Evolutionary conservation across 75 land plant genomes (phyloP).

Genomic region (Cupressus sempervirens): DNA sequence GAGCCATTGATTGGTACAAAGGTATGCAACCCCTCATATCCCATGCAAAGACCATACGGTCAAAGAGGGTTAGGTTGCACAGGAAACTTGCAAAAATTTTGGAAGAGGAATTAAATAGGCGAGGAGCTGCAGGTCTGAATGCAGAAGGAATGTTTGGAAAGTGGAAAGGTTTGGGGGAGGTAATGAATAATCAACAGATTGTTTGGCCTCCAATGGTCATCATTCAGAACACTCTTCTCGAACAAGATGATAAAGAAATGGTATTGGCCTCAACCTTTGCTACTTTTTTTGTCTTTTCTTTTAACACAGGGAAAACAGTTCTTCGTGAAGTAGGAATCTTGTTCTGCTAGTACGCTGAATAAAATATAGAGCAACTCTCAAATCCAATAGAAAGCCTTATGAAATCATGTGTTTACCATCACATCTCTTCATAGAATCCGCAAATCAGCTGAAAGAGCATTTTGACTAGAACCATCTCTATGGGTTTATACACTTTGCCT

Average conservation of each 20-base stretch:
- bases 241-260: slow-evolving; percentile 17
- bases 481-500: not conserved
- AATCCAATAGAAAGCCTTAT: not conserved
- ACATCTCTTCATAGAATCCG: not conserved
- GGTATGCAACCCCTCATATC: slow-evolving; percentile 32
- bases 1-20: slow-evolving; percentile 34
- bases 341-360: not conserved
- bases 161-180: slow-evolving; percentile 28
- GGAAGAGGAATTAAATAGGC: slow-evolving; percentile 28
- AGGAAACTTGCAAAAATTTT: slow-evolving; percentile 25
- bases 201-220: slow-evolving; percentile 51
- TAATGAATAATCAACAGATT: slow-evolving; percentile 2
- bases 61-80: slow-evolving; percentile 27
- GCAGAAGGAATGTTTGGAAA: slow-evolving; percentile 23
- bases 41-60: slow-evolving; percentile 32
- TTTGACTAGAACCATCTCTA: not conserved
- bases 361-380: not conserved
- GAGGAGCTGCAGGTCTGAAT: slow-evolving; percentile 18
- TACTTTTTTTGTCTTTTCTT: not conserved
- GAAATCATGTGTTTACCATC: not conserved
- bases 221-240: slow-evolving; percentile 27
- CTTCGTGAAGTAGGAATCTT: not conserved
- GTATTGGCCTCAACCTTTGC: not conserved
- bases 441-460: not conserved
- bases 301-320: not conserved